Conservation (phyloP, 2,329 filamentous ascomycete species). For the Chrysosporium keratinophilum region DNA sequence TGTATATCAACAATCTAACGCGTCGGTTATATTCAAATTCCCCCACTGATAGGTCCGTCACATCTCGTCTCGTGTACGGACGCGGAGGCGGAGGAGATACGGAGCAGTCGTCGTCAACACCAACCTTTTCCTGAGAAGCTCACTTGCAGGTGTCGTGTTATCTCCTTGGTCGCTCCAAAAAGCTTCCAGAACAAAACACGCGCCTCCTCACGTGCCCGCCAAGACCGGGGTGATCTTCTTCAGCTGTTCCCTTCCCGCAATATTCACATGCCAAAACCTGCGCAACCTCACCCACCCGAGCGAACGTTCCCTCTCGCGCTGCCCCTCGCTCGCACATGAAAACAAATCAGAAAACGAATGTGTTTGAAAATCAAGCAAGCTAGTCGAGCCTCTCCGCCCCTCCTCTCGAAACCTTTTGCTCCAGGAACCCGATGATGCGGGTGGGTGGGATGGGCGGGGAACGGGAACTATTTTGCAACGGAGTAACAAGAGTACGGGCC, state of each 20-base stretch:
- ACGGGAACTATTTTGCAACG: background rate
- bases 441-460: background rate
- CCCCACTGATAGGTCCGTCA: no score
- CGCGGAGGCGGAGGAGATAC: no score
- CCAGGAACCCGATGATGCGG: constrained; percentile 2
- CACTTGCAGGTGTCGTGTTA: no score
- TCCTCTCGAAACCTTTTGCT: background rate
- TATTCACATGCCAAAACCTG: constrained; percentile 1
- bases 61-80: no score
- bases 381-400: background rate
- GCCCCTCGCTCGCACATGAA: background rate
- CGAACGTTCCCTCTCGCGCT: background rate
- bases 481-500: background rate
- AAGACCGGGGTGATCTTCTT: background rate
- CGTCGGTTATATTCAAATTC: no score
- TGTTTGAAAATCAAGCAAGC: background rate
- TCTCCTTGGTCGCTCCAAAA: background rate
- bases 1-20: no score
- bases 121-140: no score
- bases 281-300: background rate
- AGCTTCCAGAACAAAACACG: constrained; percentile 4
- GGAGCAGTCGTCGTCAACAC: no score
- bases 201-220: background rate
- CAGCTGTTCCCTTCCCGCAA: background rate
- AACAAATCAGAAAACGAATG: background rate